These are phyloP conservation scores for Yamadazyma nakazawae DNA, from an alignment of 805 yeast species.

Conservation along the genomic window DNA sequence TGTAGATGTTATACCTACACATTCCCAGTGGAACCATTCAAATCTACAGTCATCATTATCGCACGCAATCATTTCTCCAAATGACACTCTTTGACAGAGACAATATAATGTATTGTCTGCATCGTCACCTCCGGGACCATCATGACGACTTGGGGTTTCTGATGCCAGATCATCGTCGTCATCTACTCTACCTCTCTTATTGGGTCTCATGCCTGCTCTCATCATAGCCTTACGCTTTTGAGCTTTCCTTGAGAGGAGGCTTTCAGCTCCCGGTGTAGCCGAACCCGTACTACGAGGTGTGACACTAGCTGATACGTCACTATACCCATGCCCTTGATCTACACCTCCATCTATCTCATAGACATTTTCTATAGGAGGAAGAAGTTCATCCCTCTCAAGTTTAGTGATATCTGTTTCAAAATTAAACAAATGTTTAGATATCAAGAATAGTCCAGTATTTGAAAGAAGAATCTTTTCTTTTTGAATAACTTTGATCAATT, in stretches of 20 bases:
- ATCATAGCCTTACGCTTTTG: slow-evolving; percentile 26
- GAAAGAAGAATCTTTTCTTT: slow-evolving; percentile 76
- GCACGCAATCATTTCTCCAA: slow-evolving; percentile 97
- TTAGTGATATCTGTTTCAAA: slow-evolving; percentile 74
- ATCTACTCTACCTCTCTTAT: slow-evolving; percentile 21
- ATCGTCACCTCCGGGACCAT: slow-evolving; percentile 36
- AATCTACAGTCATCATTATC: slow-evolving; percentile 84
- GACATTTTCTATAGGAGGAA: slow-evolving; percentile 51
- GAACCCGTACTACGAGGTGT: slow-evolving; percentile 26
- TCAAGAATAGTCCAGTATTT: slow-evolving; percentile 75
- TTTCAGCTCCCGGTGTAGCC: slow-evolving; percentile 15
- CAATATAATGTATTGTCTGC: slow-evolving; percentile 61
- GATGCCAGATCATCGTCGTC: slow-evolving; percentile 17
- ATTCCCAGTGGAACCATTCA: slow-evolving; percentile 96
- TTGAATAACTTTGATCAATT: slow-evolving; percentile 58
- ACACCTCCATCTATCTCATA: slow-evolving; percentile 19
- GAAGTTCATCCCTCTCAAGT: slow-evolving; percentile 75
- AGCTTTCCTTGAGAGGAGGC: slow-evolving; percentile 16
- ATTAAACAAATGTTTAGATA: slow-evolving; percentile 68
- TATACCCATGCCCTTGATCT: slow-evolving; percentile 5
- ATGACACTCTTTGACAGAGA: slow-evolving; percentile 91
- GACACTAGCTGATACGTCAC: slow-evolving; percentile 27
- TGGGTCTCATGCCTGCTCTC: slow-evolving; percentile 17
- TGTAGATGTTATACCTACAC: slow-evolving; percentile 85
- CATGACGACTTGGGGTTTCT: slow-evolving; percentile 15